Percentiles rank a stretch among this genome's conserved stretches.
Conservation (phyloP, 2,329 filamentous ascomycete genomes). For the Beauveria medogensis region DNA sequence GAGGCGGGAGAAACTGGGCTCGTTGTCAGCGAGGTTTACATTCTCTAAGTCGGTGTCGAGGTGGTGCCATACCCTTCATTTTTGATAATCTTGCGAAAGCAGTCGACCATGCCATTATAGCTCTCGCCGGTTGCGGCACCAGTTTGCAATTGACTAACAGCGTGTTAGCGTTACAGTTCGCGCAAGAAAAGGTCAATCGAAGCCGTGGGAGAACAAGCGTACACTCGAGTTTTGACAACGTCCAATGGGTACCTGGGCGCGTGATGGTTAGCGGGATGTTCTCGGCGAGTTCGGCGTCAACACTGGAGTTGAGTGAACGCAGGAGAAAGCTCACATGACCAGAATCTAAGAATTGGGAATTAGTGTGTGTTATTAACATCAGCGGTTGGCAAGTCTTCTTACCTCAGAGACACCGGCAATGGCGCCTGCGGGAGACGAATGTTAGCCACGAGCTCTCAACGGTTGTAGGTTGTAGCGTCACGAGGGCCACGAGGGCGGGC, state of each 20-base stretch:
- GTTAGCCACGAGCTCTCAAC: conserved; percentile 11
- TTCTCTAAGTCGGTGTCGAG: background rate
- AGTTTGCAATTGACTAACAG: conserved; percentile 73
- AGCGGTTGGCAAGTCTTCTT: conserved; percentile 10
- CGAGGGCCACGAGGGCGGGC: background rate
- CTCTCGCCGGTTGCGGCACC: conserved; percentile 67
- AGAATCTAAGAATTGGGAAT: conserved; percentile 57
- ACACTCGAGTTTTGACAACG: conserved; percentile 97
- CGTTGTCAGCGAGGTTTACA: conserved; percentile 5
- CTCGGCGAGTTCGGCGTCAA: conserved; percentile 7
- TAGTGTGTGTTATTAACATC: background rate
- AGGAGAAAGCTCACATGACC: conserved; percentile 57
- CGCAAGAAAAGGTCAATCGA: conserved; percentile 2
- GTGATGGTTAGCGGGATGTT: conserved; percentile 14
- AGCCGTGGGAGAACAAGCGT: conserved; percentile 32
- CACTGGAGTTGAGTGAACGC: background rate
- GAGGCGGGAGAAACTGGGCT: conserved; percentile 68
- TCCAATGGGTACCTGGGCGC: conserved; percentile 85
- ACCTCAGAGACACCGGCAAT: conserved; percentile 97
- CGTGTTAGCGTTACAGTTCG: conserved; percentile 15
- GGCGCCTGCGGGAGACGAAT: conserved; percentile 51
- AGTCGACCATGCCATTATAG: conserved; percentile 97
- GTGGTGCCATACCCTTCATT: conserved; percentile 70
- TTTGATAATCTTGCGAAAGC: conserved; percentile 93
- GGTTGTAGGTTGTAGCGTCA: background rate